Evolutionary conservation across 164 flowering plant genomes (phyloP), one percentile per base, ranked within the genome.

Genomic region (Paratinospora sagittata): DNA sequence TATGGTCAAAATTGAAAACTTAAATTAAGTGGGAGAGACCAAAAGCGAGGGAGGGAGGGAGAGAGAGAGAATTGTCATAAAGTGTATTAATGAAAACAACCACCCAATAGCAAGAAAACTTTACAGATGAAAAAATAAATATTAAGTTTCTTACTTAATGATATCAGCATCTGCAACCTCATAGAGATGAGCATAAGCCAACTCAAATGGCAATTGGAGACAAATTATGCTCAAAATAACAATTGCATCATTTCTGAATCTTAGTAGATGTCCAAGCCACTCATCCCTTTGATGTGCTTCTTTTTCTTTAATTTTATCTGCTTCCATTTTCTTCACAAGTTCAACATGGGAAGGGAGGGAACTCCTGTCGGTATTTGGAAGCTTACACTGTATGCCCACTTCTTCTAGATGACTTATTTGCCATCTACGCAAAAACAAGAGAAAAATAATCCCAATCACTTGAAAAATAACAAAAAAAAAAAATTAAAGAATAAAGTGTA

Each of bases 181-280:
- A 39, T 92, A 95, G 39, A 86, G 84, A 85, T 95, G 93, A 73
- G 97, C 98, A 87, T 89, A 95, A 14, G 91, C 96, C 78, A 95
- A 79, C 82, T 95, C 98, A 79, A 95, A 90, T 12, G 98, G 98
- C 79, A 95, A 75, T 81, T 95, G 98, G 77, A 92, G 97, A 80
- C 93, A 90, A 74, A 95, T 83, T 58, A 95, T 90, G 72, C 92
- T 89, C 75, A 84, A 27, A 77, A 95, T 85, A 69, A 95, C 73
- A 9, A 95, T 43, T 16, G 85, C 89, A 78, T 95, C 96, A 77
- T 95, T 95, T 81, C 98, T 89, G 72, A 92, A 82, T 81, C 93
- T 83, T 90, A 76, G 77, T 21, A 90, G 80, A 80, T 80, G 81
- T 36, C 89, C 88, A 74, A 86, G 72, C 97, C 97, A 95, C 79